Conservation (phyloP, 176 grass and related monocot genomes). For the Luzula sylvatica region DNA sequence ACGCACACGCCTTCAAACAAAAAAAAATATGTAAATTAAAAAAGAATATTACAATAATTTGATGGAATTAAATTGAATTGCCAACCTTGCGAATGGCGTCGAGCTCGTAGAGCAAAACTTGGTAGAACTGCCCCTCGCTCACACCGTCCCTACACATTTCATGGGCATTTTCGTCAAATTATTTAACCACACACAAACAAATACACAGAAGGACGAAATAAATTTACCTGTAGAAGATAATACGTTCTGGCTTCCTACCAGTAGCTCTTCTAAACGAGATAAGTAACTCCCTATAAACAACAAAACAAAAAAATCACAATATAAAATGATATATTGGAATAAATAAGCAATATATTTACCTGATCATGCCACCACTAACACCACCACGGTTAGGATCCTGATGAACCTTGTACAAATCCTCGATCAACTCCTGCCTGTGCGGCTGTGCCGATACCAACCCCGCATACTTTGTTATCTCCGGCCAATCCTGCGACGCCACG, state of each 20-base stretch:
- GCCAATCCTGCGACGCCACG: slow-evolving; percentile 96
- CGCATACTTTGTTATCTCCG: slow-evolving; percentile 85
- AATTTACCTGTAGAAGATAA: slow-evolving; percentile 92
- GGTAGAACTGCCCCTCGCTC: slow-evolving; percentile 91
- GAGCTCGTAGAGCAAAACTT: slow-evolving; percentile 88
- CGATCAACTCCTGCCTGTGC: slow-evolving; percentile 80
- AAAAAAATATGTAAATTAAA: not conserved
- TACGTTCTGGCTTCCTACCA: slow-evolving; percentile 84
- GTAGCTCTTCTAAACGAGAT: slow-evolving; percentile 84
- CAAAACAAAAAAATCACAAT: not conserved
- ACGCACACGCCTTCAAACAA: slow-evolving; percentile 55
- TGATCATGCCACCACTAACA: slow-evolving; percentile 85
- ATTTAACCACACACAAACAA: not conserved
- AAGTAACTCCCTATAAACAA: slow-evolving; percentile 61
- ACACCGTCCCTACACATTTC: slow-evolving; percentile 50
- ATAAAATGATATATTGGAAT: too few species aligned
- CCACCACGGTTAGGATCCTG: slow-evolving; percentile 69
- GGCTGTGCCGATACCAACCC: slow-evolving; percentile 81
- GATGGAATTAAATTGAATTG: slow-evolving; percentile 24
- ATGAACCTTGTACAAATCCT: slow-evolving; percentile 77
- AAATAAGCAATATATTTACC: slow-evolving; percentile 58
- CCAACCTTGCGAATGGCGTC: slow-evolving; percentile 89
- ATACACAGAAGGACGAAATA: not conserved
- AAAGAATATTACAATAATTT: not conserved
- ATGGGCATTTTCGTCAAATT: not conserved